Percentiles rank a stretch among this genome's conserved stretches.
These are phyloP conservation scores for Lolium rigidum DNA, from an alignment of 176 grass and related monocot species.

Conservation along the genomic window DNA sequence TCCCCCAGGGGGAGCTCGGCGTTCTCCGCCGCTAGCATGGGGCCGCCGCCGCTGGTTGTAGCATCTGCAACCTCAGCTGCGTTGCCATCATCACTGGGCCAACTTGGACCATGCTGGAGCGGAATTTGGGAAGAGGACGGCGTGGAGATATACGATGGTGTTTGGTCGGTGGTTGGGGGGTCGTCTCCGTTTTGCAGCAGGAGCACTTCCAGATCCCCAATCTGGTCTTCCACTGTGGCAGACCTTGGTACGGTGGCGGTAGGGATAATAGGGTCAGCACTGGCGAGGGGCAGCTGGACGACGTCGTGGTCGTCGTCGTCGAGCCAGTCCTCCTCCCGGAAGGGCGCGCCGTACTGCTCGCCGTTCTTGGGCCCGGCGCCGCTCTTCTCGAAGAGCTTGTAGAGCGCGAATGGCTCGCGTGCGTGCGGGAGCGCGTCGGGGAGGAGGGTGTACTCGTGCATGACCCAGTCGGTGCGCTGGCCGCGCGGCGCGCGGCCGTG, in stretches of 20 bases:
- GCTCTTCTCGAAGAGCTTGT: slow-evolving; percentile 97
- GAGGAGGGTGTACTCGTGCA: slow-evolving; percentile 87
- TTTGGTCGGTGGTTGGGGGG: slow-evolving; percentile 20
- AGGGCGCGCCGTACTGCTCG: slow-evolving; percentile 94
- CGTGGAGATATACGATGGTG: background rate
- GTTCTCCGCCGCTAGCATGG: background rate
- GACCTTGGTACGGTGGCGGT: background rate
- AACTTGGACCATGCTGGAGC: slow-evolving; percentile 30
- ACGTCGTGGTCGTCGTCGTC: slow-evolving; percentile 36
- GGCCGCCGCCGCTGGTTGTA: background rate
- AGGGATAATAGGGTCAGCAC: background rate
- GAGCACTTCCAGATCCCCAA: slow-evolving; percentile 59
- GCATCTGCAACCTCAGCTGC: background rate
- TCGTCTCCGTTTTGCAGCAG: slow-evolving; percentile 46
- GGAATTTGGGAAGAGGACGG: slow-evolving; percentile 23
- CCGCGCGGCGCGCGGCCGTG: slow-evolving; percentile 84
- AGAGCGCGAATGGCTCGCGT: slow-evolving; percentile 76
- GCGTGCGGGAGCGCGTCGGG: slow-evolving; percentile 51
- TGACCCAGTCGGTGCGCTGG: slow-evolving; percentile 88
- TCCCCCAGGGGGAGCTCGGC: slow-evolving; percentile 54
- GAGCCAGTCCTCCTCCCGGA: slow-evolving; percentile 90
- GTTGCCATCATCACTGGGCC: background rate
- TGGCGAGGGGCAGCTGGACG: background rate
- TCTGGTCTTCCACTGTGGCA: background rate
- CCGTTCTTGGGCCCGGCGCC: slow-evolving; percentile 91